These are phyloP conservation scores for Biscutella laevigata DNA, from an alignment of 441 rosid species.

Conservation along the genomic window DNA sequence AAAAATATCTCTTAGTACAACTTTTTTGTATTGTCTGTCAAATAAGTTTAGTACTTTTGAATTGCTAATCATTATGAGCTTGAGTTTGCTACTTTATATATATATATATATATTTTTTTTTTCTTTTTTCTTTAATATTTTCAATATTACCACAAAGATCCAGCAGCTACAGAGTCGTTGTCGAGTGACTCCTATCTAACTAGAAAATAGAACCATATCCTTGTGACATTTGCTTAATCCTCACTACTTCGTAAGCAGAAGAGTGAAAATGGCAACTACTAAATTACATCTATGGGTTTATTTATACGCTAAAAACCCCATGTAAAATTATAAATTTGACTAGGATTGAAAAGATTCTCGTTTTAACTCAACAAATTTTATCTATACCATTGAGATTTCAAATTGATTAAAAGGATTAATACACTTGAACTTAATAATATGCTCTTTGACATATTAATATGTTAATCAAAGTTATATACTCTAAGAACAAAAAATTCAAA, in stretches of 20 bases:
- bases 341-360: not conserved
- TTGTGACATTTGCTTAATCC: not conserved
- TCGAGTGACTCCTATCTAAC: conserved; percentile 11
- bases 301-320: not conserved
- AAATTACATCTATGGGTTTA: not conserved
- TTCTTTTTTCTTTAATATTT: not conserved
- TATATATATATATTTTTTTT: too few species aligned
- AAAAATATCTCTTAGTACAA: not conserved
- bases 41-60: not conserved
- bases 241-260: not conserved
- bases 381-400: not conserved
- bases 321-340: not conserved
- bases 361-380: too few species aligned
- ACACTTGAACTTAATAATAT: not conserved
- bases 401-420: not conserved
- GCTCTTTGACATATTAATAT: not conserved
- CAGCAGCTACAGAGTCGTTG: conserved; percentile 10
- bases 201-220: not conserved
- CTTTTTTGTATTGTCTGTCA: not conserved
- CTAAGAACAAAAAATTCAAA: too few species aligned
- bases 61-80: not conserved
- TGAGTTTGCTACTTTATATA: not conserved
- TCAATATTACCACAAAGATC: not conserved
- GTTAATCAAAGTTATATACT: too few species aligned
- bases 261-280: not conserved